Base-by-base conservation (phyloP, 202 grass and related monocot genomes). In the Cymbopogon flexuosus region DNA sequence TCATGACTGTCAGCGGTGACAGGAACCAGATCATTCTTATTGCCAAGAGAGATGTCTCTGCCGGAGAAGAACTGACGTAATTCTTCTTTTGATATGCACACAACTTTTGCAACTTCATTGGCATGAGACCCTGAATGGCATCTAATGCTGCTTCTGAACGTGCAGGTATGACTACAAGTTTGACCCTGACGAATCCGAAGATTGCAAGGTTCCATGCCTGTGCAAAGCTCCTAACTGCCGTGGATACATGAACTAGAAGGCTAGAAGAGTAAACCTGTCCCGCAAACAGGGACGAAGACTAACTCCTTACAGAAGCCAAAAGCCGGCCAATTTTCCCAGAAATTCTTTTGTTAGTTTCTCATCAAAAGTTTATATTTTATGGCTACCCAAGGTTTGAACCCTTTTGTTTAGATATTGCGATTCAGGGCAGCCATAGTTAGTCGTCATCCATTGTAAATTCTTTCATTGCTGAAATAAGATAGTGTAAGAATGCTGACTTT, bases 11-110 rank as follows among this genome's bases (percentile, higher is more conserved):
- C 13, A 66, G 90, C 24, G 88, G 87, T 37, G 84, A 83, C 77
- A 85, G 93, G 76, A 90, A 74, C 70, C 82, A 91, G 74, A 93
- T 96, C 57, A 87, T 96, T 70, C 91, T 96, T 29, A 89, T 99
- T 27, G 90, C 96, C 21, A 99, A 88, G 74, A 85, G 83, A 76
- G 83, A 93, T 24, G 91, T 99, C 58, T 80, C 87, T 56, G 92
- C 92, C 0, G 92, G 96, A 66, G 88, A 99, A 84, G 96, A 99
- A 84, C 54, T 99, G 60, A 99, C 96, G 96, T 99, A 95, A 68
- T 19, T 72, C 2, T 45, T 23, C 4, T 59, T 57, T 8, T 0
- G 40, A 16, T 27, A 18, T 35, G n/a, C 3, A 13, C 47, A 63
- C 47, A 18, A 9, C 5, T 23, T 41, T 29, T 45, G 14, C 22